Conservation (phyloP, 495 filamentous ascomycete genomes). For the Barbatosphaeria neglecta region DNA sequence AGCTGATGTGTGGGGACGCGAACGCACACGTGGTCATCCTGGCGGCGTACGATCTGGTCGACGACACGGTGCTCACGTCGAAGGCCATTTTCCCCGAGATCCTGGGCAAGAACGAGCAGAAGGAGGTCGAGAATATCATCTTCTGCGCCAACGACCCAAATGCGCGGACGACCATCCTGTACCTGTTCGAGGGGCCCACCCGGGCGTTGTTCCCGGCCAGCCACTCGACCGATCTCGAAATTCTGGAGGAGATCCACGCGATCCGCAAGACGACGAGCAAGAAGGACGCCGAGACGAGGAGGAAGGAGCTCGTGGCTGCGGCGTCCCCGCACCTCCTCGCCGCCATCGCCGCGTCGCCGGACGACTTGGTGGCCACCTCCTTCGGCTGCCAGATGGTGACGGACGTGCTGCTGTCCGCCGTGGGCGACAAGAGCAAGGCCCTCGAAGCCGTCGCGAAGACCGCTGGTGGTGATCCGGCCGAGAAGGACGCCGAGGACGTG, state of each 20-base stretch:
- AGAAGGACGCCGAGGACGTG: slow-evolving; percentile 19
- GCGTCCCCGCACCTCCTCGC: slow-evolving; percentile 57
- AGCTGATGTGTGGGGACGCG: slow-evolving; percentile 66
- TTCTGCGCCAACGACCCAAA: slow-evolving; percentile 53
- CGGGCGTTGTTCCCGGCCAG: slow-evolving; percentile 55
- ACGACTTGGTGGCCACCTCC: slow-evolving; percentile 53
- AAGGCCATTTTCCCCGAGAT: slow-evolving; percentile 80
- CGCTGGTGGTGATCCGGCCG: slow-evolving; percentile 50
- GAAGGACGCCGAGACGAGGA: slow-evolving; percentile 68
- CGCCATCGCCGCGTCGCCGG: slow-evolving; percentile 55
- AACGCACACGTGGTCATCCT: slow-evolving; percentile 73
- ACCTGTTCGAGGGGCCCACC: slow-evolving; percentile 62
- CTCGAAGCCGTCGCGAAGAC: slow-evolving; percentile 60
- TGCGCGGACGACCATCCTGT: slow-evolving; percentile 70
- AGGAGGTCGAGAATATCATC: slow-evolving; percentile 50
- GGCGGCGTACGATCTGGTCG: slow-evolving; percentile 76
- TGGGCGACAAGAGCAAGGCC: slow-evolving; percentile 59
- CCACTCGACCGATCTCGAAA: slow-evolving; percentile 45
- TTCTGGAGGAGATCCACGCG: slow-evolving; percentile 63
- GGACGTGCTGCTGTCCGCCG: slow-evolving; percentile 67
- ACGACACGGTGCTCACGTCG: slow-evolving; percentile 80
- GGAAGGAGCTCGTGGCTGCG: slow-evolving; percentile 60
- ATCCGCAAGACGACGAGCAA: slow-evolving; percentile 74
- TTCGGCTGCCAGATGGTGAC: slow-evolving; percentile 81
- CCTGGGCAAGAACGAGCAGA: slow-evolving; percentile 51